Conservation (phyloP, 768 basidiomycete genomes). For the Megacollybia marginata region DNA sequence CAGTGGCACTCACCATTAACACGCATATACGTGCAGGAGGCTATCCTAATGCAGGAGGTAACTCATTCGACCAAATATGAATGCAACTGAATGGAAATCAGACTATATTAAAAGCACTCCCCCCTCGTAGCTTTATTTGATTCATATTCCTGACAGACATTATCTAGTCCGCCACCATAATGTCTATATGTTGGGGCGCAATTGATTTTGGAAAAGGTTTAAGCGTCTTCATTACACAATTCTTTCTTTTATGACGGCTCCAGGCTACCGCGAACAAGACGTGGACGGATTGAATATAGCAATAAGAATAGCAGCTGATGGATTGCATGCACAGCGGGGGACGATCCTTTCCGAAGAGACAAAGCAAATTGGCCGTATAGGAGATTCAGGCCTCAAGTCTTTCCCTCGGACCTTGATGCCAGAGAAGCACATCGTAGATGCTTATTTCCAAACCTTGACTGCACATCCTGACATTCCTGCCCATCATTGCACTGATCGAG, state of each 20-base stretch:
- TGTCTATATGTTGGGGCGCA: constrained; percentile 88
- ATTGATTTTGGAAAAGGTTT: constrained; percentile 74
- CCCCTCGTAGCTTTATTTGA: constrained; percentile 51
- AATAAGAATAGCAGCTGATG: too few species aligned
- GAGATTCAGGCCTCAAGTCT: too few species aligned
- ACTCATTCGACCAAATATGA: neutral
- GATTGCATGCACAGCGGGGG: too few species aligned
- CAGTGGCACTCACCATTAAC: constrained; percentile 1
- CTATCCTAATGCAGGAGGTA: constrained; percentile 90
- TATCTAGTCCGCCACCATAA: constrained; percentile 66
- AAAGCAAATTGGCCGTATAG: too few species aligned
- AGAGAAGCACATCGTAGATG: too few species aligned
- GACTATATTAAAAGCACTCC: constrained; percentile 88
- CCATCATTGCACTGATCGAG: too few species aligned
- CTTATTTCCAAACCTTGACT: too few species aligned
- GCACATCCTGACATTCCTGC: too few species aligned
- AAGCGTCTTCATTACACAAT: neutral
- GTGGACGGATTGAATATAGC: too few species aligned
- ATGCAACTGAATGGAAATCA: constrained; percentile 13
- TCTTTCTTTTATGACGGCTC: neutral
- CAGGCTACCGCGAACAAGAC: too few species aligned
- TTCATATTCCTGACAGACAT: neutral
- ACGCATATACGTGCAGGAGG: constrained; percentile 35
- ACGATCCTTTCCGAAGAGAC: too few species aligned
- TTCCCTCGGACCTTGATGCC: too few species aligned